phyloP scores from a whole-genome alignment of 306 rosid species.

The Begonia peltatifolia region DNA sequence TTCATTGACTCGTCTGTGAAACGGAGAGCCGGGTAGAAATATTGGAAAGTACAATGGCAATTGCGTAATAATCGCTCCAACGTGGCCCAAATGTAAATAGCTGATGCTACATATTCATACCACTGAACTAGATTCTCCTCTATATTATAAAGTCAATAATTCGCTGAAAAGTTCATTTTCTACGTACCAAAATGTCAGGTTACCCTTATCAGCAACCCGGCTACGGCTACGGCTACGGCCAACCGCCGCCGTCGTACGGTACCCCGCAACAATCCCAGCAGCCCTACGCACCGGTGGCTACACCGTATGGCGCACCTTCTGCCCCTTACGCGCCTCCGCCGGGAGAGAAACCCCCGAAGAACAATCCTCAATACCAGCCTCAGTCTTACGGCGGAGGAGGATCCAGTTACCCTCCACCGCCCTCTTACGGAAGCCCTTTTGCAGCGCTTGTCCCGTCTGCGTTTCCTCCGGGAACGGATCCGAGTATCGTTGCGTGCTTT shows the following conservation, averaged over 20 bases:
- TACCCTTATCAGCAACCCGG: constrained; percentile 29
- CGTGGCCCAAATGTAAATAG: too few relatives aligned
- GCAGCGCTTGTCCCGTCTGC: constrained; percentile 64
- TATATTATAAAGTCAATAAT: too few relatives aligned
- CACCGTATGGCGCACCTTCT: constrained; percentile 15
- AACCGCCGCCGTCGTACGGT: not conserved
- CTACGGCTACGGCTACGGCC: constrained; percentile 19
- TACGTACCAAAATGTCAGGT: constrained; percentile 28
- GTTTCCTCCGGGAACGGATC: constrained; percentile 90
- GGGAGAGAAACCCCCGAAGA: constrained; percentile 28
- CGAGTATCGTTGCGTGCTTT: constrained; percentile 68
- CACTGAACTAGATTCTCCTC: too few relatives aligned
- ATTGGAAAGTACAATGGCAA: too few relatives aligned
- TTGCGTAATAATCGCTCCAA: too few relatives aligned
- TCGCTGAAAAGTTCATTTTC: too few relatives aligned
- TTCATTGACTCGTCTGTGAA: too few relatives aligned
- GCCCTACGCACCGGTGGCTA: constrained; percentile 10
- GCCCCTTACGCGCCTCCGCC: constrained; percentile 5
- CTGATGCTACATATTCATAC: too few relatives aligned
- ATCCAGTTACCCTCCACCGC: constrained; percentile 30
- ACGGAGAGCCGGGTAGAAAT: too few relatives aligned
- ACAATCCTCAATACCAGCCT: constrained; percentile 14
- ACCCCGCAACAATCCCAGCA: constrained; percentile 5
- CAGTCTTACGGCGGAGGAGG: constrained; percentile 10
- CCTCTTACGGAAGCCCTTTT: constrained; percentile 33